Conservation (phyloP, 768 basidiomycete species). For the Phallus indusiatus region DNA sequence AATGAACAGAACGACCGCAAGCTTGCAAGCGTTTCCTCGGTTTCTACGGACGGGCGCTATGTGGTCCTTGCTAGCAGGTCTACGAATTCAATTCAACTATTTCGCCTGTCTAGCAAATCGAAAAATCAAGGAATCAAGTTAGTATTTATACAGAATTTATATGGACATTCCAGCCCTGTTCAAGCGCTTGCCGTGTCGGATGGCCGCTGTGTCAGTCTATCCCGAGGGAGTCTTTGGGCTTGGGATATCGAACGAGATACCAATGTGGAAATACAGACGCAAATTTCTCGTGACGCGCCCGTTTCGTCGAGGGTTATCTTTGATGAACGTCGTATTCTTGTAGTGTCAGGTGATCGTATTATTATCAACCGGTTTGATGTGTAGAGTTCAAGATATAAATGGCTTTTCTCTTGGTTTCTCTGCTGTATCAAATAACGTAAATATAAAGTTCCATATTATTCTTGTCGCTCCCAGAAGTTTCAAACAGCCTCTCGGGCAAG, state of each 20-base stretch:
- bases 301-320: slow-evolving; percentile 1
- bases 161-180: slow-evolving; percentile 61
- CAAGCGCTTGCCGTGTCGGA: slow-evolving; percentile 65
- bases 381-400: background rate
- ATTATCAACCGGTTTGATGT: slow-evolving; percentile 9
- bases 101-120: slow-evolving; percentile 48
- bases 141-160: slow-evolving; percentile 59
- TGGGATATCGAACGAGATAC: slow-evolving; percentile 69
- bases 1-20: slow-evolving; percentile 73
- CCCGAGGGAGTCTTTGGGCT: slow-evolving; percentile 65
- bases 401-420: background rate
- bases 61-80: slow-evolving; percentile 49
- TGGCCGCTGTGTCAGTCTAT: slow-evolving; percentile 72
- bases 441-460: too few species aligned
- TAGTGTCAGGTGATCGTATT: slow-evolving; percentile 1
- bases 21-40: slow-evolving; percentile 57
- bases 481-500: background rate
- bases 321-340: slow-evolving; percentile 8
- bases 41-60: slow-evolving; percentile 82
- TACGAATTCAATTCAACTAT: slow-evolving; percentile 46
- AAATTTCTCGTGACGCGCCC: background rate
- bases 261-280: slow-evolving; percentile 24
- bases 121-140: slow-evolving; percentile 47
- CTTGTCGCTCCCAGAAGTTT: too few species aligned
- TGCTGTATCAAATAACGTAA: background rate